Evolutionary conservation across 139 green algal genomes (phyloP).

Genomic region (Raphidocelis subcapitata): DNA sequence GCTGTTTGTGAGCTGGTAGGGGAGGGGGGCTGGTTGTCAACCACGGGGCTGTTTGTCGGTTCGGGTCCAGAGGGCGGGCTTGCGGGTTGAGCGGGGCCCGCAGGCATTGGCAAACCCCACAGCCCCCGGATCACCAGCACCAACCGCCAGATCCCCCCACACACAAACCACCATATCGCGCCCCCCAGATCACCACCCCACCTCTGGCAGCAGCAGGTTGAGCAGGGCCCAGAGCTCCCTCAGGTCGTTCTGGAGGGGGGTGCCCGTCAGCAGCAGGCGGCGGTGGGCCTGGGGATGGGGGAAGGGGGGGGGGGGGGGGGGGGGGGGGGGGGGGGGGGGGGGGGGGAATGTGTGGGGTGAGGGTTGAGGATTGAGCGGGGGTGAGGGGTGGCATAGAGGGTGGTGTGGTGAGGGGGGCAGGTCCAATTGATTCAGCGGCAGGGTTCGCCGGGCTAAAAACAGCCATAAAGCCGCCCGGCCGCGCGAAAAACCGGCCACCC

Average conservation of each 20-base stretch:
- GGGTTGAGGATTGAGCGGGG: no score
- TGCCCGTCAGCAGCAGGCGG: constrained; percentile 76
- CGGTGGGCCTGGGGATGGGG: no score
- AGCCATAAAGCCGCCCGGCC: neutral
- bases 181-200: constrained; percentile 80
- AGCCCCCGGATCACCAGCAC: neutral
- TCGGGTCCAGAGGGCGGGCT: no score
- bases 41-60: no score
- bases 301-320: no score
- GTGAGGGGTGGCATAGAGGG: no score
- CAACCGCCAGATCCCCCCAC: constrained; percentile 1
- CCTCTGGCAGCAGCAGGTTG: constrained; percentile 90
- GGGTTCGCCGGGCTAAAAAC: neutral
- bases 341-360: no score
- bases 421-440: neutral
- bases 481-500: constrained; percentile 38
- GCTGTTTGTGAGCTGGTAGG: no score
- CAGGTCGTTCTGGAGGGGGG: constrained; percentile 93
- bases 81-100: constrained; percentile 5
- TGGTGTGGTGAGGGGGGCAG: constrained; percentile 66
- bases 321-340: no score
- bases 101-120: constrained; percentile 33
- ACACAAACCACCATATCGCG: constrained; percentile 64
- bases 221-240: constrained; percentile 93
- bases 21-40: no score